Evolutionary conservation across 75 land plant species (phyloP).

Genomic region (Pinus tabuliformis): DNA sequence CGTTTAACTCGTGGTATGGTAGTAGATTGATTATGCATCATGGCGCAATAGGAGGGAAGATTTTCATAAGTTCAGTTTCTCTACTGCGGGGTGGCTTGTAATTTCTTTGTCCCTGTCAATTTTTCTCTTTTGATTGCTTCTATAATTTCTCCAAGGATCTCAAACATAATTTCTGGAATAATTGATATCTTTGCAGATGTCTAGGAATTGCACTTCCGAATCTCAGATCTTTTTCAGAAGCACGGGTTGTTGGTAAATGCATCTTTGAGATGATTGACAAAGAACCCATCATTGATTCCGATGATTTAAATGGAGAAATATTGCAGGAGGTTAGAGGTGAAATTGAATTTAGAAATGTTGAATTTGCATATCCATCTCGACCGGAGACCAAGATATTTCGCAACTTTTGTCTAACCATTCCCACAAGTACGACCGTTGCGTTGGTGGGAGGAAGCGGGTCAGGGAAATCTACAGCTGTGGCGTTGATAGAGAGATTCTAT

Average conservation of each 20-base stretch:
- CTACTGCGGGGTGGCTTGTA: constrained; percentile 46
- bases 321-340: constrained; percentile 28
- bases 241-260: constrained; percentile 20
- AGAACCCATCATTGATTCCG: constrained; percentile 32
- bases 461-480: constrained; percentile 53
- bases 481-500: constrained; percentile 60
- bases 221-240: constrained; percentile 37
- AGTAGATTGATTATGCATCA: constrained; percentile 26
- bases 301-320: constrained; percentile 15
- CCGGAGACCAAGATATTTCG: constrained; percentile 36
- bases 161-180: no score
- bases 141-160: no score
- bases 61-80: constrained; percentile 25
- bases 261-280: constrained; percentile 43
- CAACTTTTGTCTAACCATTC: constrained; percentile 33
- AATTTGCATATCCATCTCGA: constrained; percentile 53
- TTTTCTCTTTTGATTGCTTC: background rate
- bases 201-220: constrained; percentile 42
- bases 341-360: constrained; percentile 42
- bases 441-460: constrained; percentile 71
- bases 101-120: background rate
- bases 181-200: constrained; percentile 10
- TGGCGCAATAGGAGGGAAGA: constrained; percentile 25
- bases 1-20: constrained; percentile 44
- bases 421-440: constrained; percentile 48